A percentile compares a stretch with the other conserved stretches of the same genome.
phyloP scores from a whole-genome alignment of 441 rosid genomes.

The Euphorbia celastroides region DNA sequence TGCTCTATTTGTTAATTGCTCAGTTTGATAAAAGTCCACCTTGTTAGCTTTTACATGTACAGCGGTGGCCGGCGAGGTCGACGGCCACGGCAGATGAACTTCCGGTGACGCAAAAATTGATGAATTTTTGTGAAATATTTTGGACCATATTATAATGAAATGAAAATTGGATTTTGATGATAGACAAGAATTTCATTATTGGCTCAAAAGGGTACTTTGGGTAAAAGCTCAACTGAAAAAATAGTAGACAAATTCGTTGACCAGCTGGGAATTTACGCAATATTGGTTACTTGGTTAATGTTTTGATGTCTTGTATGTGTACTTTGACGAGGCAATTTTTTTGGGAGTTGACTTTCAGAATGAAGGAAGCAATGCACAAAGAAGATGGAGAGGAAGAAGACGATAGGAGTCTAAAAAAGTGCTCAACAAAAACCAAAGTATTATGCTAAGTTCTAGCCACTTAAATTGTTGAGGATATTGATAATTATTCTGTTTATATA shows the following conservation, averaged over 20 bases:
- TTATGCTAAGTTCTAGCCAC: too few species aligned
- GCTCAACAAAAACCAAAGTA: too few species aligned
- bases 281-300: background rate
- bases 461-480: too few species aligned
- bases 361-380: too few species aligned
- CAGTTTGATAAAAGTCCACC: background rate
- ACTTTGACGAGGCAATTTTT: background rate
- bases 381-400: background rate
- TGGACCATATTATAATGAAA: background rate
- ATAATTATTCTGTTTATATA: too few species aligned
- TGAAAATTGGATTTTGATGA: background rate
- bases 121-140: background rate
- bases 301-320: background rate
- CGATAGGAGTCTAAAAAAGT: too few species aligned
- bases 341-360: too few species aligned
- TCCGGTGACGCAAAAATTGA: background rate
- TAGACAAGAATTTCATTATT: background rate
- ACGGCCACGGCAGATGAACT: background rate
- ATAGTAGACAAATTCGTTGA: background rate
- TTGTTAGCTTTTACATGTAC: background rate
- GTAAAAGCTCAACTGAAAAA: background rate
- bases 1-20: background rate
- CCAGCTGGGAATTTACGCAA: background rate
- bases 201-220: background rate
- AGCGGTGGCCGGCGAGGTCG: background rate